A percentile compares a stretch with the other conserved stretches of the same genome.
Evolutionary conservation across 139 green algal species (phyloP).

Genomic region (Astrephomene gubernaculifera): DNA sequence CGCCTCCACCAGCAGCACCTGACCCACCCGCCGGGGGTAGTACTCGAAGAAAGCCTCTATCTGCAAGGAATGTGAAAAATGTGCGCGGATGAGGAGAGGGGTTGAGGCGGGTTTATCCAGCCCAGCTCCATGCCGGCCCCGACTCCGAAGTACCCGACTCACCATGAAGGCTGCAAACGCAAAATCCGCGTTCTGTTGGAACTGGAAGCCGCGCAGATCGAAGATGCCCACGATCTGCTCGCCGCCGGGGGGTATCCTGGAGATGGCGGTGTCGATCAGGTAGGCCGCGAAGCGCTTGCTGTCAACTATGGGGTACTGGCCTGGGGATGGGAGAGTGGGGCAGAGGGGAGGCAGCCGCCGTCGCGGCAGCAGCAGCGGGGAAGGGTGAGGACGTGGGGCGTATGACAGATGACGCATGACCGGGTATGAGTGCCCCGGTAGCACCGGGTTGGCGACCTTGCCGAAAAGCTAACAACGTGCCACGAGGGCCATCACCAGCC

Average conservation of each 20-base stretch:
- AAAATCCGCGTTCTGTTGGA: slow-evolving; percentile 86
- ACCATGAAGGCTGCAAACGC: slow-evolving; percentile 92
- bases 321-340: too few species aligned
- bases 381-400: too few species aligned
- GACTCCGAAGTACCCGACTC: neutral
- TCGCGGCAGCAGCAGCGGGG: too few species aligned
- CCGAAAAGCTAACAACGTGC: too few species aligned
- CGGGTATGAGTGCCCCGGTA: too few species aligned
- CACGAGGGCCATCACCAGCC: too few species aligned
- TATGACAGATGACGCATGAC: too few species aligned
- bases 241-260: slow-evolving; percentile 55
- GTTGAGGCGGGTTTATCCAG: neutral
- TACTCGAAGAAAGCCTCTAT: slow-evolving; percentile 95
- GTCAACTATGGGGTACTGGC: slow-evolving; percentile 69
- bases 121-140: neutral
- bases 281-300: slow-evolving; percentile 80
- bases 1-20: slow-evolving; percentile 95
- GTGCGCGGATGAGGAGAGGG: too few species aligned
- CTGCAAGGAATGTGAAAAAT: slow-evolving; percentile 56
- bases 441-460: too few species aligned
- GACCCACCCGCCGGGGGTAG: slow-evolving; percentile 89
- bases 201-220: slow-evolving; percentile 88
- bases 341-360: too few species aligned
- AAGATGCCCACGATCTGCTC: slow-evolving; percentile 95
- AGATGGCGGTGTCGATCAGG: slow-evolving; percentile 80